Evolutionary conservation across 1,284 basidiomycete genomes (phyloP).

Genomic region (Violaceomyces palustris): DNA sequence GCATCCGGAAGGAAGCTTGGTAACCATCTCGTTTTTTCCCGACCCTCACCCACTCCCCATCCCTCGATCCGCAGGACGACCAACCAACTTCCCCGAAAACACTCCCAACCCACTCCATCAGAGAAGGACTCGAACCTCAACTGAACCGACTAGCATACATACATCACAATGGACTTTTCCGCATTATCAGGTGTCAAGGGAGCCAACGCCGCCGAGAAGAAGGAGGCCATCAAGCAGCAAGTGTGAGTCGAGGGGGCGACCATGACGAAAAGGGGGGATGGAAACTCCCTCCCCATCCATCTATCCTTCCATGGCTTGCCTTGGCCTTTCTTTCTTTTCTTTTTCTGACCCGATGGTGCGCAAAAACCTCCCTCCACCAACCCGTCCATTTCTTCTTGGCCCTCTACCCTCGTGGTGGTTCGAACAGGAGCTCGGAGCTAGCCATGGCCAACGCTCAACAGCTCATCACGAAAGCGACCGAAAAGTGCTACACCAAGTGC

Average conservation of each 20-base stretch:
- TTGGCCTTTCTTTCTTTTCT: conserved; percentile 1
- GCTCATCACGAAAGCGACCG: conserved; percentile 49
- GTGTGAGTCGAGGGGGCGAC: too few relatives aligned
- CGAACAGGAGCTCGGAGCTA: conserved; percentile 28
- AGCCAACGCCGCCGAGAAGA: conserved; percentile 20
- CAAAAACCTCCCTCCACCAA: too few relatives aligned
- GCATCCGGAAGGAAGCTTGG: too few relatives aligned
- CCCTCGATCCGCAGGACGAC: too few relatives aligned
- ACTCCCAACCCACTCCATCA: too few relatives aligned
- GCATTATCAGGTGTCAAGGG: conserved; percentile 17
- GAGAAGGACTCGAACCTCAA: too few relatives aligned
- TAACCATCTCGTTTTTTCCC: neutral
- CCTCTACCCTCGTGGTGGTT: too few relatives aligned
- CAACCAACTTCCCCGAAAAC: too few relatives aligned
- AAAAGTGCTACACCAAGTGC: conserved; percentile 51
- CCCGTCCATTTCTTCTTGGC: too few relatives aligned
- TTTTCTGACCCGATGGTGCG: neutral
- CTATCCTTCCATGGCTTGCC: neutral
- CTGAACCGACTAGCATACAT: too few relatives aligned
- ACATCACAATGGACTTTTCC: conserved; percentile 32
- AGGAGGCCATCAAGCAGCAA: conserved; percentile 49
- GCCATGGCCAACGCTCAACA: conserved; percentile 49
- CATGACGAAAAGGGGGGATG: too few relatives aligned
- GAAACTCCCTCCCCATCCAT: neutral
- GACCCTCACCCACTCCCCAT: neutral